A percentile compares a stretch with the other conserved stretches of the same genome.
phyloP scores from a whole-genome alignment of 73 alveolate species.

The Tetrahymena malaccensis region DNA sequence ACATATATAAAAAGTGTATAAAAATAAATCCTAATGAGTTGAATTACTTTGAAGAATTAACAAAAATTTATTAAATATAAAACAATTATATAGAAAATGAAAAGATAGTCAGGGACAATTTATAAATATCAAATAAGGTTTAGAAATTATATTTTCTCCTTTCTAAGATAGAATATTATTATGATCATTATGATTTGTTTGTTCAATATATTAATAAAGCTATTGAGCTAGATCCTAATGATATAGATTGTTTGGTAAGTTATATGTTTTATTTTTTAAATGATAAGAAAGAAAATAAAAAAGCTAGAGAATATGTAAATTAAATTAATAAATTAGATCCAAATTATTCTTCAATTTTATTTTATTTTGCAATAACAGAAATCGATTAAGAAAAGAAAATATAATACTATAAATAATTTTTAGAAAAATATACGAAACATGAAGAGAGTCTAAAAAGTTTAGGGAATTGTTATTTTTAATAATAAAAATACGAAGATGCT shows the following conservation, averaged over 20 bases:
- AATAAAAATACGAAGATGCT: too few species aligned
- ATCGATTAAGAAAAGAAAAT: background rate
- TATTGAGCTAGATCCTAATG: background rate
- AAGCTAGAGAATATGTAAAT: background rate
- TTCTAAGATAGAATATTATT: background rate
- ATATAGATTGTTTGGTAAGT: too few species aligned
- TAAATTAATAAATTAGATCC: background rate
- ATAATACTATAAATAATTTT: too few species aligned
- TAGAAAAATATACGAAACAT: too few species aligned
- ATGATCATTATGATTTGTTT: background rate
- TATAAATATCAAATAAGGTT: background rate
- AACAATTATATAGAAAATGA: too few species aligned
- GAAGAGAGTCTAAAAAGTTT: background rate
- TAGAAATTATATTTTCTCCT: too few species aligned
- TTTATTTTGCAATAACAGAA: background rate
- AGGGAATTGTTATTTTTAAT: too few species aligned
- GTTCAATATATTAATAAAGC: background rate
- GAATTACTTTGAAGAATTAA: background rate
- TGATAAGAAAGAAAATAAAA: background rate
- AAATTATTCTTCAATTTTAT: too few species aligned
- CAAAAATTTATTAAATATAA: too few species aligned
- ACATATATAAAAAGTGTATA: background rate
- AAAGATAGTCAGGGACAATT: too few species aligned
- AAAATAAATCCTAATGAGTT: background rate
- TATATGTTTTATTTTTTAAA: too few species aligned